Evolutionary conservation across 257 asterid species (phyloP), one percentile per base, ranked within the genome.

Genomic region (Jacaranda copaia): DNA sequence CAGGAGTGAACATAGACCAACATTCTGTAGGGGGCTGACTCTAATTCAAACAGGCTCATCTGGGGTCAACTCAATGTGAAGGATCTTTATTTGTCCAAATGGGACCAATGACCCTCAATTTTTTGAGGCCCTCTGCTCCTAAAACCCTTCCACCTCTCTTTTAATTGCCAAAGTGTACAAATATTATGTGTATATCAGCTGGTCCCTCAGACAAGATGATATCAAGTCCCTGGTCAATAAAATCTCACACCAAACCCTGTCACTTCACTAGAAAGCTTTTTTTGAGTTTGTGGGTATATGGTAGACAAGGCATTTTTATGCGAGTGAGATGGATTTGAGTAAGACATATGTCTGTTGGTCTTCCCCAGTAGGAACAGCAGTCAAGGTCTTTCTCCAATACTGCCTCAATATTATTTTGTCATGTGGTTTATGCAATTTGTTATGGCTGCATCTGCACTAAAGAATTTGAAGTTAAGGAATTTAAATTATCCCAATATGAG

Each of bases 171-270:
- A 35, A 40, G 68, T 42, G 38, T 25, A 25, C 32, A 25, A 25
- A 25, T 25, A 25, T 25, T 25, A 25, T 25, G 32, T 45, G 4
- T 39, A 6, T 0, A 53, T 25, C 12, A 45, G 38, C 19, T 75
- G 86, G 85, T 78, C 82, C 87, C 80, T 82, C 81, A 77, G 87
- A 84, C 87, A 84, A 80, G 68, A 75, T 72, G 36, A 79, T 83
- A 57, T 60, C 72, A 49, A 63, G 62, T 42, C 53, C 38, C 77
- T 64, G 77, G 77, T 71, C 64, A 43, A 59, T 16, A 60, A 58
- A 63, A 78, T 78, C 78, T 63, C 68, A 57, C 66, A 79, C 80
- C 78, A 49, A 77, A 66, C n/a, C 49, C 62, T 82, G 84, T 75
- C 82, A 72, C 51, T 74, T 79, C 84, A 62, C 61, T 75, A 35